Base-by-base conservation (phyloP, 129 eudicot genomes). In the Tanacetum coccineum region DNA sequence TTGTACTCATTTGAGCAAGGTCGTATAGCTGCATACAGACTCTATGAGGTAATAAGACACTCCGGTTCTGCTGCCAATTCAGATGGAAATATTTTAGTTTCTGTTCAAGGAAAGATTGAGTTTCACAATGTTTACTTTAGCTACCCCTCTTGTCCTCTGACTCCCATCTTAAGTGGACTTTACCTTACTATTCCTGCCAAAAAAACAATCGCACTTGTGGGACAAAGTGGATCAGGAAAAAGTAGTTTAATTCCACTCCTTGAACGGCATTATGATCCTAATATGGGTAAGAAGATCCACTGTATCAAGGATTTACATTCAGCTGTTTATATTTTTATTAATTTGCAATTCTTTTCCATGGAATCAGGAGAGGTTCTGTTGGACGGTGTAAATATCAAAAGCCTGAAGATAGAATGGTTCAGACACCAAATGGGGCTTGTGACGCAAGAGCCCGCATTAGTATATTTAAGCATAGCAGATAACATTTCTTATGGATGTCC, bases 171-270 rank as follows among this genome's bases (percentile, higher is more conserved):
- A 56, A 80, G 73, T 64, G 85, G 83, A 44, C 74, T 82, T 54
- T 60, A 76, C 79, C 91, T 85, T 50, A 70, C 72, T n/a, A 58
- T 85, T 46, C 91, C 91, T 71, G 83, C 87, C 18, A 79, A 73
- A 62, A 79, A 76, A 74, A 64, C 79, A 10, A 68, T 79, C 59
- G 91, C 91, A 14, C 82, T 85, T 51, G 87, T 85, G 46, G 91
- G 87, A 17, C 73, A 87, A 60, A 85, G 68, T 62, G 91, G 91
- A 13, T 85, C 91, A 1, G 91, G 91, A 70, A 85, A 82, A 79
- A 81, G 84, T 65, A 81, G 87, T 66, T 50, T 85, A 14, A 85
- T 79, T 46, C 81, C 81, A 21, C 82, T 85, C 15, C n/a, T 85
- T 57, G 87, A 81, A 72, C 82, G 91, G 44, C 84, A 72, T 63